Base-by-base conservation (phyloP, 495 filamentous ascomycete species). In the Echria macrotheca region DNA sequence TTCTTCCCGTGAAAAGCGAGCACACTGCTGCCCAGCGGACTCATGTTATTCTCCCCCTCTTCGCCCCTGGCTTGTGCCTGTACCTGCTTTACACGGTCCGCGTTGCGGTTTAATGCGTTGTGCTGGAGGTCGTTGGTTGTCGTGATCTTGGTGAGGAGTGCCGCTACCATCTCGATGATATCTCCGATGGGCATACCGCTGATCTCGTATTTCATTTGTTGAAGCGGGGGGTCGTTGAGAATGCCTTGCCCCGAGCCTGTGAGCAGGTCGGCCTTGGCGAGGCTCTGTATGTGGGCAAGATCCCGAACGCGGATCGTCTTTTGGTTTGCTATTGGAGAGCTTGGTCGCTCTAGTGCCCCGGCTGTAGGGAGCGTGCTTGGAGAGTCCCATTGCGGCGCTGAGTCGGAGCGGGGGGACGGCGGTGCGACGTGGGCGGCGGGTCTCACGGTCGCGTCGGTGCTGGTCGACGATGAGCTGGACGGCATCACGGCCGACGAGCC, bases 1-100 rank as follows among this genome's bases (percentile, higher is more conserved):
- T 99, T 99, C 69, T 97, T 99, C 21, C 93, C 93, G 65, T 99
- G 93, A 58, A 99, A 99, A n/a, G 93, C 94, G 9, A 99, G 80
- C 1, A 99, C 93, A 47, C 89, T 95, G 41, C 82, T 87, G 44
- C 90, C 88, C 52, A 94, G 80, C 9, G 81, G 81, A 58, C 78
- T 90, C 58, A 95, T 76, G 31, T 77, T 78, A 22, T 73, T 64
- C 4, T 81, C 76, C 9, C 78, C 81, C 41, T 74, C 72, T 29
- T 73, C 68, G 47, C 49, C 60, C 47, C 45, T 44, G 4, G 61
- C 58, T n/a, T 69, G 65, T 10, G 65, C 62, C 37, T 70, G 68
- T 2, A 70, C 73, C 25, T 73, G 71, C 21, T 68, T 67, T 33
- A 73, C 66, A 47, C 75, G 73, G 26, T 69, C 60, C 5, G 66